phyloP scores from a whole-genome alignment of 495 filamentous ascomycete species.

The Opeltia flavorubescens region DNA sequence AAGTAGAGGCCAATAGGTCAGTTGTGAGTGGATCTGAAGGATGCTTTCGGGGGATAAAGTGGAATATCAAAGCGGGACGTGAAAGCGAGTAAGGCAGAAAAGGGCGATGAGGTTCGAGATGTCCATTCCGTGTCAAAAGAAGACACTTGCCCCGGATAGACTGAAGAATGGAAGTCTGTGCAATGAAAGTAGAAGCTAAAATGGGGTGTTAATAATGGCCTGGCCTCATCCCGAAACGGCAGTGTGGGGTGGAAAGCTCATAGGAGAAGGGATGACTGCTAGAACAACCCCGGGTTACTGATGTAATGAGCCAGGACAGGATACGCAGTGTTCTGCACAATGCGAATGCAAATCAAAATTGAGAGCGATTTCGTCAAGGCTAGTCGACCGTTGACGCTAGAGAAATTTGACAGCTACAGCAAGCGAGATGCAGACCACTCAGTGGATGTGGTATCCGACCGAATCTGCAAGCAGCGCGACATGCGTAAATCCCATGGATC shows the following conservation, averaged over 20 bases:
- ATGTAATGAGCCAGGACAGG: no score
- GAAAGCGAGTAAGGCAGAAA: constrained; percentile 10
- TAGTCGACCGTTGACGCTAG: background rate
- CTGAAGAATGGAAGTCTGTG: background rate
- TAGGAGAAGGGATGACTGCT: no score
- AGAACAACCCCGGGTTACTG: no score
- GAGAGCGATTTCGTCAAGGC: background rate
- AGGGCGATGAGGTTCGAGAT: constrained; percentile 9
- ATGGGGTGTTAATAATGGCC: background rate
- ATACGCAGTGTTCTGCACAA: no score
- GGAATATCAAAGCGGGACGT: background rate
- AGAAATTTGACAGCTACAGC: background rate
- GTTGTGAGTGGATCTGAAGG: constrained; percentile 20
- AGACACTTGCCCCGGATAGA: background rate
- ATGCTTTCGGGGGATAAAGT: constrained; percentile 13
- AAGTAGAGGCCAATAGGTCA: constrained; percentile 15
- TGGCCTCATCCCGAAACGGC: background rate
- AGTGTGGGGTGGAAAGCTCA: background rate
- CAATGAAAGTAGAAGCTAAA: background rate
- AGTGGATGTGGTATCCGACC: background rate
- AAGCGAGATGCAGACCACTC: background rate
- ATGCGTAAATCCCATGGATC: background rate
- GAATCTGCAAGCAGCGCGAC: background rate
- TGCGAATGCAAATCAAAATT: background rate
- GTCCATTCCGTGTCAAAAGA: constrained; percentile 11